phyloP scores from a whole-genome alignment of 108 stramenopile genomes.

The Pseudonitzschia delicatissima region DNA sequence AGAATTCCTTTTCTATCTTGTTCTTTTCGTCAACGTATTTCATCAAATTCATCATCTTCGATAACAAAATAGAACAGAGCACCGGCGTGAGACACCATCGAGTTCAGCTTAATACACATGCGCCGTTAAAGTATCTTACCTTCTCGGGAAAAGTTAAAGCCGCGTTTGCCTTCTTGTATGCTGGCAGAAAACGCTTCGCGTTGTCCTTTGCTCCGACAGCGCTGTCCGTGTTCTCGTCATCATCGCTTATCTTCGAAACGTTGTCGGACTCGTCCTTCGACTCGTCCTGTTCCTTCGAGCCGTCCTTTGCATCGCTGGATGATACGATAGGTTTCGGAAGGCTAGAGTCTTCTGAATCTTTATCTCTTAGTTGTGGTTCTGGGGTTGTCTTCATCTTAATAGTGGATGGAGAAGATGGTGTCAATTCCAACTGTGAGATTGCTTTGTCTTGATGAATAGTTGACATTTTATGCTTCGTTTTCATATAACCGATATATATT shows the following conservation, averaged over 20 bases:
- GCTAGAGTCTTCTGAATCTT: neutral
- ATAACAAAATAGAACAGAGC: neutral
- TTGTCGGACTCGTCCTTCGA: neutral
- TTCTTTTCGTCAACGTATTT: constrained; percentile 31
- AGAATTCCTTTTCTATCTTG: constrained; percentile 24
- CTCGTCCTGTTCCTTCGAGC: neutral
- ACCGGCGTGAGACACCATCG: no score
- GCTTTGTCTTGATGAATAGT: neutral
- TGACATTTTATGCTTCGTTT: neutral
- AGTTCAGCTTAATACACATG: neutral
- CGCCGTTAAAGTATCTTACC: no score
- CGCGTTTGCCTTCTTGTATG: constrained; percentile 60
- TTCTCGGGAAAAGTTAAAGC: constrained; percentile 71
- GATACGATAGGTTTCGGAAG: no score
- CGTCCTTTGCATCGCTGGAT: no score
- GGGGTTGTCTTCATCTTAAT: neutral
- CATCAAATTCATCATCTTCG: constrained; percentile 65
- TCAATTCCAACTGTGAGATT: neutral
- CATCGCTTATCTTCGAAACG: neutral
- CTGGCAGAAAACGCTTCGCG: constrained; percentile 50
- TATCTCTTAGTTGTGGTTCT: neutral
- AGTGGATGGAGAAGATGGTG: neutral
- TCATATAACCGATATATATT: constrained; percentile 4
- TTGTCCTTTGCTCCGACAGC: neutral
- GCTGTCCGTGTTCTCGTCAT: neutral